These are phyloP conservation scores for Acidiella bohemica DNA, from an alignment of 495 filamentous ascomycete species.

Conservation along the genomic window DNA sequence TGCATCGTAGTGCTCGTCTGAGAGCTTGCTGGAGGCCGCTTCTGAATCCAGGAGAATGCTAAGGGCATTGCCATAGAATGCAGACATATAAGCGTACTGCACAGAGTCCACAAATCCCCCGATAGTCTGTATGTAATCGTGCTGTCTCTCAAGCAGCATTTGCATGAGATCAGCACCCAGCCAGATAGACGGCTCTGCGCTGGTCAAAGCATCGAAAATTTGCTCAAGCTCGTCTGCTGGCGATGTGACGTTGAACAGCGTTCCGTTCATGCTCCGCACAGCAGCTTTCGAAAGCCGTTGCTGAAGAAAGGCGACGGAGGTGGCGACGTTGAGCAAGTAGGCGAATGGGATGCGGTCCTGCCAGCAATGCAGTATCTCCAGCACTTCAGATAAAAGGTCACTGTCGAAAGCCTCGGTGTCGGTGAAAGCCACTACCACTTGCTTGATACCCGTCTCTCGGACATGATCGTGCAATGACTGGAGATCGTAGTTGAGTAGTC, in stretches of 20 bases:
- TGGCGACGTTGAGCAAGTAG: slow-evolving; percentile 76
- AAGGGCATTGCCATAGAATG: slow-evolving; percentile 87
- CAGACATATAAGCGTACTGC: slow-evolving; percentile 88
- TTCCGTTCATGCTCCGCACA: slow-evolving; percentile 55
- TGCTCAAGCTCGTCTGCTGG: slow-evolving; percentile 61
- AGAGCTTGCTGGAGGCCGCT: slow-evolving; percentile 27
- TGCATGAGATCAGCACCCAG: slow-evolving; percentile 53
- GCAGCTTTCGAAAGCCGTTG: slow-evolving; percentile 65
- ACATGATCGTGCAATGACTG: slow-evolving; percentile 62
- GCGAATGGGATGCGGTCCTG: slow-evolving; percentile 46
- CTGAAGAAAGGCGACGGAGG: slow-evolving; percentile 80
- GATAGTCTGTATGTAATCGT: slow-evolving; percentile 76
- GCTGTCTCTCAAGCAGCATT: slow-evolving; percentile 60
- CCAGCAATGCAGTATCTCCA: slow-evolving; percentile 61
- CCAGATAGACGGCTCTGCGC: slow-evolving; percentile 41
- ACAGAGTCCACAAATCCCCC: slow-evolving; percentile 58
- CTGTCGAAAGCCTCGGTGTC: slow-evolving; percentile 90
- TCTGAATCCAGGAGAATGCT: slow-evolving; percentile 44
- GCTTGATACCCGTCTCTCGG: slow-evolving; percentile 38
- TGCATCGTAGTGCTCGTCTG: slow-evolving; percentile 54
- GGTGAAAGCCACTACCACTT: slow-evolving; percentile 64
- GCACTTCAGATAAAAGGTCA: slow-evolving; percentile 59
- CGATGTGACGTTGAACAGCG: slow-evolving; percentile 72
- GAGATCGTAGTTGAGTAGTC: slow-evolving; percentile 81
- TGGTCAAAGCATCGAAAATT: slow-evolving; percentile 58